Evolutionary conservation across 2,329 filamentous ascomycete species (phyloP).

Genomic region (Fusarium pseudograminearum): DNA sequence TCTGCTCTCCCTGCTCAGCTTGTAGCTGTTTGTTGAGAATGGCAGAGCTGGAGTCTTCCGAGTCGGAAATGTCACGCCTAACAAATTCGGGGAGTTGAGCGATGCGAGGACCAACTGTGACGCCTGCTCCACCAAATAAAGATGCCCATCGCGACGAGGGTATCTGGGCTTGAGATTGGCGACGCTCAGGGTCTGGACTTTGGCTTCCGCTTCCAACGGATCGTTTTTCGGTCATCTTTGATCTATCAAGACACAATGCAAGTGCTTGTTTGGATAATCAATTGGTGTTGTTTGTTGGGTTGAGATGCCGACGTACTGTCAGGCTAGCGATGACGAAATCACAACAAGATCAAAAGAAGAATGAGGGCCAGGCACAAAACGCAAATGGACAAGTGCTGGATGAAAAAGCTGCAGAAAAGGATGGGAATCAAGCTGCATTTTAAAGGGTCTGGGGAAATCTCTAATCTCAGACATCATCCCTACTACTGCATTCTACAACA

Average conservation of each 20-base stretch:
- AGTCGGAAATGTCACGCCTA: constrained; percentile 54
- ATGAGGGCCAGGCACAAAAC: constrained; percentile 14
- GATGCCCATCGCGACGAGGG: constrained; percentile 50
- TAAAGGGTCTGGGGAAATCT: constrained; percentile 24
- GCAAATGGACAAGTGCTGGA: constrained; percentile 13
- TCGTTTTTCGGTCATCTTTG: constrained; percentile 48
- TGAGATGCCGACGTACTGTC: background rate
- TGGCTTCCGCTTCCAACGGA: constrained; percentile 24
- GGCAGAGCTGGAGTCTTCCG: constrained; percentile 60
- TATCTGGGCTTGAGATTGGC: constrained; percentile 29
- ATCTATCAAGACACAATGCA: background rate
- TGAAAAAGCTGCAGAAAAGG: constrained; percentile 2
- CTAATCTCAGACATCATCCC: constrained; percentile 22
- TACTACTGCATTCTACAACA: constrained; percentile 11
- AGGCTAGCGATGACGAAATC: background rate
- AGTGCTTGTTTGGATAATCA: background rate
- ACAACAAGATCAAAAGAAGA: constrained; percentile 15
- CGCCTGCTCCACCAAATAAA: constrained; percentile 55
- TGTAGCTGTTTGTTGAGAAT: constrained; percentile 77
- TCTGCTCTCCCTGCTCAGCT: constrained; percentile 79
- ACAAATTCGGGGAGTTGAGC: constrained; percentile 57
- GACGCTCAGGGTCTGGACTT: constrained; percentile 45
- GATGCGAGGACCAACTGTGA: constrained; percentile 65
- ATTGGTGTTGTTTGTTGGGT: background rate
- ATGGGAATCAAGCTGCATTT: constrained; percentile 32